Evolutionary conservation across 257 asterid species (phyloP).

Genomic region (Capsicum pubescens): DNA sequence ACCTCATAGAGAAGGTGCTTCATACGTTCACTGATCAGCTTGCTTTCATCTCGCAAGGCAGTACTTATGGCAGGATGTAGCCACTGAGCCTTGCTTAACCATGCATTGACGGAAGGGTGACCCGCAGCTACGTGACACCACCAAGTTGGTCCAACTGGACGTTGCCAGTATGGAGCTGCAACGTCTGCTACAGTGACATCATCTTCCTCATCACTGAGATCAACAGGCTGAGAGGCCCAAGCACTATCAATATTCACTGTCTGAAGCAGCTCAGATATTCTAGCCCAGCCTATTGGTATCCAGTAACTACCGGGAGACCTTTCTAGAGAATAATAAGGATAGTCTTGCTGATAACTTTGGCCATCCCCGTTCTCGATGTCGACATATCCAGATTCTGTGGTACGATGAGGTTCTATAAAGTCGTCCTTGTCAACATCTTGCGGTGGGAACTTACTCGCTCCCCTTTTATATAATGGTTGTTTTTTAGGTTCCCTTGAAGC

Average conservation of each 20-base stretch:
- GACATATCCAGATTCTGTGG: conserved; percentile 44
- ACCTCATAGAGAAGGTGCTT: conserved; percentile 94
- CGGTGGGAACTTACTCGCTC: conserved; percentile 39
- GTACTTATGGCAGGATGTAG: conserved; percentile 91
- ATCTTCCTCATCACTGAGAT: conserved; percentile 66
- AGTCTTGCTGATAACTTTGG: conserved; percentile 41
- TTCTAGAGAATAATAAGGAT: conserved; percentile 35
- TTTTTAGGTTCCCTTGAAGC: conserved; percentile 41
- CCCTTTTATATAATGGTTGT: conserved; percentile 32
- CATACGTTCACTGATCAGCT: conserved; percentile 89
- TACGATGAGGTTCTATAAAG: conserved; percentile 49
- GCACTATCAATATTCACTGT: conserved; percentile 70
- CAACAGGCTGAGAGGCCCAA: conserved; percentile 63
- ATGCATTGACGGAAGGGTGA: conserved; percentile 70
- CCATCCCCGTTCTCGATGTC: conserved; percentile 37
- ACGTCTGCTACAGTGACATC: conserved; percentile 88
- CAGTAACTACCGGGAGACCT: conserved; percentile 62
- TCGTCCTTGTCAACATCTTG: conserved; percentile 34
- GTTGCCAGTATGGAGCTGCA: conserved; percentile 96
- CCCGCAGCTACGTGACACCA: conserved; percentile 97
- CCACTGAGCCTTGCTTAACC: conserved; percentile 85
- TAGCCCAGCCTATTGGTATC: conserved; percentile 96
- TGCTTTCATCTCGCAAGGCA: conserved; percentile 91
- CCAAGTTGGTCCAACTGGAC: conserved; percentile 92
- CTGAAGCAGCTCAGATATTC: conserved; percentile 77